phyloP scores from a whole-genome alignment of 352 stramenopile species.

The Globisporangium solare region DNA sequence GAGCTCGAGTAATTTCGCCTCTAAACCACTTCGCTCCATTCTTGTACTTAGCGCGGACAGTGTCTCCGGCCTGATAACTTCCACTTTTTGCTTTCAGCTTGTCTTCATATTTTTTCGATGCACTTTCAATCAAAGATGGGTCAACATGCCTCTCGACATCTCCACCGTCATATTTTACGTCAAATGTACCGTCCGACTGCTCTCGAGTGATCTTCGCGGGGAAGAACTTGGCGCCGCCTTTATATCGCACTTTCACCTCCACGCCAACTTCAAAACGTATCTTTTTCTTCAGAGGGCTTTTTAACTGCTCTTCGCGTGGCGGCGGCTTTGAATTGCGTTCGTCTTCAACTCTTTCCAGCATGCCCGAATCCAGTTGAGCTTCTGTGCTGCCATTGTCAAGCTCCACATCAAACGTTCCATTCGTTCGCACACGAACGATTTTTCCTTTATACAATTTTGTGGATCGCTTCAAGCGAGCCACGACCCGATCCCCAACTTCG shows the following conservation, averaged over 20 bases:
- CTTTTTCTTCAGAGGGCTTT: neutral
- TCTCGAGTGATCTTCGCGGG: conserved; percentile 20
- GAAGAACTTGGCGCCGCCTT: conserved; percentile 13
- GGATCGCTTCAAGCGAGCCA: conserved; percentile 32
- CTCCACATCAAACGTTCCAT: conserved; percentile 63
- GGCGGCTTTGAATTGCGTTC: conserved; percentile 1
- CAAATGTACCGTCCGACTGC: conserved; percentile 30
- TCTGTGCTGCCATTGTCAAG: conserved; percentile 53
- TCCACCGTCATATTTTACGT: conserved; percentile 35
- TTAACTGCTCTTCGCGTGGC: neutral
- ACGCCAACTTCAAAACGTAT: conserved; percentile 14
- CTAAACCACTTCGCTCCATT: conserved; percentile 30
- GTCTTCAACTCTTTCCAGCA: conserved; percentile 17
- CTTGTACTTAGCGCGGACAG: conserved; percentile 34
- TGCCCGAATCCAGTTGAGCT: conserved; percentile 7
- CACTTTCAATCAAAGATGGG: conserved; percentile 6
- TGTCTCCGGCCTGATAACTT: conserved; percentile 15
- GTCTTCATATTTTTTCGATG: conserved; percentile 1
- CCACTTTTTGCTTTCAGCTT: conserved; percentile 8
- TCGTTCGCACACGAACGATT: conserved; percentile 32
- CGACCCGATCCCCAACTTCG: conserved; percentile 35
- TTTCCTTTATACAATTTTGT: conserved; percentile 34
- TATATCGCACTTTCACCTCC: conserved; percentile 21
- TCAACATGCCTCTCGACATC: conserved; percentile 24
- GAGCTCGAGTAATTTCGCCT: conserved; percentile 21